Evolutionary conservation across 1,139 yeast species (phyloP), one percentile per base, ranked within the genome.

Genomic region (Suhomyces choctaworum): DNA sequence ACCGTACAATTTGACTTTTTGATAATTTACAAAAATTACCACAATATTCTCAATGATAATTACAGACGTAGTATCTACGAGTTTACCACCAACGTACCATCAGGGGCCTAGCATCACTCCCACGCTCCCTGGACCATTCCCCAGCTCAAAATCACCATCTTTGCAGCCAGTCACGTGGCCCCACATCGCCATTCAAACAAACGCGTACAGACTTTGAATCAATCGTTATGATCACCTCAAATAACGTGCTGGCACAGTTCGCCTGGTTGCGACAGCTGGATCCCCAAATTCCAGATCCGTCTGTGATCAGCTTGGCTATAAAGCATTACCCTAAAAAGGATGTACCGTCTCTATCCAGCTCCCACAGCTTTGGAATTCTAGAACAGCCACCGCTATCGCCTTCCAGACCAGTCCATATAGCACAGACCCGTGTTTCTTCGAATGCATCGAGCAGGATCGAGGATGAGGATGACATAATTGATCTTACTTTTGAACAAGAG

Each of bases 221-320:
- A 6, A 17, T 8, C 20, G n/a, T n/a, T 23, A 39, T 40, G 43
- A 40, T 40, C 36, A 34, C 32, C 26, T 34, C 43, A 31, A 41
- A 41, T 22, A 41, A 41, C 31, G 34, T 41, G 12, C 41, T 23
- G 39, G 22, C 29, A 16, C 45, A 41, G 23, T 27, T 39, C 16
- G 30, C 35, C 11, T 41, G 45, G 45, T 16, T 37, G 25, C 29
- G 31, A 17, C 34, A 25, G 15, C 32, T 24, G 29, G 17, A 27
- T 9, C 40, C 45, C 2, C 43, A 41, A 13, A 23, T 41, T 7
- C 45, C 45, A 3, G 33, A 33, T 14, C 34, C 31, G 4, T 17
- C 24, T 7, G 16, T 35, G 4, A 19, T 36, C 9, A 27, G 23
- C 9, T 25, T 41, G 30, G 39, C 31, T 10, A 20, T 34, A 5